phyloP scores from a whole-genome alignment of 768 basidiomycete genomes.

The Phlebiopsis gigantea region DNA sequence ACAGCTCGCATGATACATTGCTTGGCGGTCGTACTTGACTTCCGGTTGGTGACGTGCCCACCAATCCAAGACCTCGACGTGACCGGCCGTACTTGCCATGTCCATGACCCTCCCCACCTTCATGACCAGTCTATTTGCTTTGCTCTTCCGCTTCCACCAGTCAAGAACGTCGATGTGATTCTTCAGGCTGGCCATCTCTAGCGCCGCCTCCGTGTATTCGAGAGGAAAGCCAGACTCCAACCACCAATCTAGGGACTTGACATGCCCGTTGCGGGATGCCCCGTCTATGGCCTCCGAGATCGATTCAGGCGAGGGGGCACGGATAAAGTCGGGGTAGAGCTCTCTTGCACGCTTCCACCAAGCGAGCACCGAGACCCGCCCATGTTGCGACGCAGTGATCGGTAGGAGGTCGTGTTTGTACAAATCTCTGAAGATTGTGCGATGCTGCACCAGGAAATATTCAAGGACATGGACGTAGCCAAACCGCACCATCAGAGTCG shows the following conservation, averaged over 20 bases:
- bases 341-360: constrained; percentile 77
- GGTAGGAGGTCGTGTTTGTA: constrained; percentile 70
- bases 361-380: constrained; percentile 63
- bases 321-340: constrained; percentile 54
- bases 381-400: constrained; percentile 71
- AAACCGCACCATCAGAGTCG: constrained; percentile 62
- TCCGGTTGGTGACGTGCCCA: constrained; percentile 78
- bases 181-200: constrained; percentile 75
- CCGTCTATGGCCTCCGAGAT: constrained; percentile 71
- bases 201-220: constrained; percentile 74
- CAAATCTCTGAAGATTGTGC: constrained; percentile 55
- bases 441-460: constrained; percentile 63
- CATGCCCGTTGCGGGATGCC: constrained; percentile 73
- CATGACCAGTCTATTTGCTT: constrained; percentile 49
- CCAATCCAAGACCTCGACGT: constrained; percentile 77
- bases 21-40: constrained; percentile 71
- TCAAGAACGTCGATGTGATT: constrained; percentile 72
- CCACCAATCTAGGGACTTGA: constrained; percentile 82
- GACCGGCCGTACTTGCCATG: constrained; percentile 74
- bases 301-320: constrained; percentile 46
- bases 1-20: constrained; percentile 73
- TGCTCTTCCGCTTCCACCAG: constrained; percentile 70
- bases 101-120: constrained; percentile 86
- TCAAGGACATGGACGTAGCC: constrained; percentile 73
- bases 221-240: constrained; percentile 54